phyloP scores from a whole-genome alignment of 495 filamentous ascomycete genomes.

The Xylaria cubensis region DNA sequence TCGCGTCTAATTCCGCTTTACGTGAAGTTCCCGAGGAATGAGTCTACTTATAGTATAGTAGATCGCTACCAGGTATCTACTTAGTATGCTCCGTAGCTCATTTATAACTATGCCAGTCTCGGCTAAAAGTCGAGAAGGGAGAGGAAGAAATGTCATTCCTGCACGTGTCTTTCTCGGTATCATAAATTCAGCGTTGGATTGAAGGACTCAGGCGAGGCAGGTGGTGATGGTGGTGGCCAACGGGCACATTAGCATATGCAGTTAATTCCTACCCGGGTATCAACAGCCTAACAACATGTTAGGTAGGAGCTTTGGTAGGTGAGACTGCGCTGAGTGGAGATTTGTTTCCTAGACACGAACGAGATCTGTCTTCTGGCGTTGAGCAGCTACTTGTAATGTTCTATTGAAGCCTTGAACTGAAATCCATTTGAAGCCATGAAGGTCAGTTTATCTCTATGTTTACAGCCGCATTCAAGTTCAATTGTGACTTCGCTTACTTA shows the following conservation, averaged over 20 bases:
- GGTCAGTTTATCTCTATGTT: background rate
- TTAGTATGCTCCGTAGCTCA: background rate
- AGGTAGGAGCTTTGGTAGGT: background rate
- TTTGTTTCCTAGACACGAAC: background rate
- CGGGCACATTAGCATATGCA: background rate
- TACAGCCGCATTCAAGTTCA: background rate
- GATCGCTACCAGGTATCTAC: background rate
- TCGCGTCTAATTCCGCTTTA: conserved; percentile 12
- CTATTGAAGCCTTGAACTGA: background rate
- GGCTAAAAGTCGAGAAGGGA: too few species aligned
- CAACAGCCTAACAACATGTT: background rate
- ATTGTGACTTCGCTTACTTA: background rate
- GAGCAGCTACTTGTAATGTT: background rate
- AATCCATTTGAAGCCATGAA: background rate
- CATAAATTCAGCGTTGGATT: background rate
- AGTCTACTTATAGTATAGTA: background rate
- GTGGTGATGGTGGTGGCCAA: conserved; percentile 1
- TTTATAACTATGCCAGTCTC: background rate
- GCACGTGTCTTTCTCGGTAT: background rate
- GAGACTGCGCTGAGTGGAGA: conserved; percentile 14
- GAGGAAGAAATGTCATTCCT: background rate
- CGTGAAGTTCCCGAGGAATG: conserved; percentile 9
- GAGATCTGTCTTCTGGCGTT: background rate
- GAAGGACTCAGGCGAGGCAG: background rate
- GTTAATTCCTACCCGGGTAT: background rate